Percentiles rank a stretch among this genome's conserved stretches.
These are phyloP conservation scores for Santalum album DNA, from an alignment of 164 flowering plant genomes.

Conservation along the genomic window DNA sequence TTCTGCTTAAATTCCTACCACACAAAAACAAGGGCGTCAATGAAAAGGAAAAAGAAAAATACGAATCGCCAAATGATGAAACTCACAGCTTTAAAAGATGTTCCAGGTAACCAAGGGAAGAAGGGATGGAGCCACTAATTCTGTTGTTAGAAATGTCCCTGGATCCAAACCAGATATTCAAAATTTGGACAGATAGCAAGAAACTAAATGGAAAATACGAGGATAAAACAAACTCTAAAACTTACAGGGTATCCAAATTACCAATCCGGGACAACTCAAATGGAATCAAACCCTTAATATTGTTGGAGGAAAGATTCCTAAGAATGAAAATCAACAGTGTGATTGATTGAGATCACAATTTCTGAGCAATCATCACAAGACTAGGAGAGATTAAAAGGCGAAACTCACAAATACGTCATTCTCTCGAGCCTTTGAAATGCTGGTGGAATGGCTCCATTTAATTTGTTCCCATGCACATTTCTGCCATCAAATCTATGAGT, in stretches of 20 bases:
- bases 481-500: constrained; percentile 26
- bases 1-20: constrained; percentile 70
- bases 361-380: background rate
- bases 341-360: background rate
- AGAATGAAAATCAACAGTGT: background rate
- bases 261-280: constrained; percentile 84
- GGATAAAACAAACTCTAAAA: background rate
- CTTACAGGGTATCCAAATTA: constrained; percentile 90
- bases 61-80: background rate
- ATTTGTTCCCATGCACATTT: constrained; percentile 63
- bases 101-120: constrained; percentile 86
- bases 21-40: constrained; percentile 8
- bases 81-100: constrained; percentile 91
- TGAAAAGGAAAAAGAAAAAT: background rate
- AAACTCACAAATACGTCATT: constrained; percentile 75
- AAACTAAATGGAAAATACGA: background rate
- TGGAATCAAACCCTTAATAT: constrained; percentile 67
- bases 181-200: background rate
- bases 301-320: constrained; percentile 77
- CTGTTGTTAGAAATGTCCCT: constrained; percentile 82
- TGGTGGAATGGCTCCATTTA: constrained; percentile 77
- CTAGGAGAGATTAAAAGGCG: background rate
- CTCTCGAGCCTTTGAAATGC: constrained; percentile 64
- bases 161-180: background rate
- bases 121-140: constrained; percentile 69